Evolutionary conservation across 495 filamentous ascomycete species (phyloP), one percentile per base, ranked within the genome.

Genomic region (Physcia stellaris): DNA sequence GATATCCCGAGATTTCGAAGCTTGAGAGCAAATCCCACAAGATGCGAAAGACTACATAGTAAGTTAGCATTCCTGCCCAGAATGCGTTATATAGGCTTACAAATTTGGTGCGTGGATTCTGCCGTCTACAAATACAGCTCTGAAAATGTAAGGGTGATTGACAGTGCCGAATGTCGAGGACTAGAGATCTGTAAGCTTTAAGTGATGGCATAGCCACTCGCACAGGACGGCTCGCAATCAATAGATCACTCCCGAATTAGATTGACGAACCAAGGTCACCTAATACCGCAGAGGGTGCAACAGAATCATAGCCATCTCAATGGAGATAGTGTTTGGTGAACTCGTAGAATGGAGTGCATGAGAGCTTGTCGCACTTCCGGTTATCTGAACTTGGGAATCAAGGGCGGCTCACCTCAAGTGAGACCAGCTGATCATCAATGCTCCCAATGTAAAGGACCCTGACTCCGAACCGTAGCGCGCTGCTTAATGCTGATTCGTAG

Each of bases 341-440:
- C n/a, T n/a, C n/a, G n/a, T n/a, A n/a, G n/a, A n/a, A n/a, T n/a
- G n/a, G n/a, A n/a, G n/a, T n/a, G n/a, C n/a, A n/a, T n/a, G n/a
- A n/a, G n/a, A n/a, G n/a, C n/a, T n/a, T n/a, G n/a, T n/a, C n/a
- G n/a, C n/a, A n/a, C n/a, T n/a, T n/a, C n/a, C n/a, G n/a, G n/a
- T n/a, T n/a, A n/a, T n/a, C n/a, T n/a, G n/a, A n/a, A n/a, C n/a
- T n/a, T n/a, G n/a, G n/a, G n/a, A n/a, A n/a, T n/a, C n/a, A n/a
- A n/a, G n/a, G n/a, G n/a, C n/a, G n/a, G 50, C 60, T 52, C 54
- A 82, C 78, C 68, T 94, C 86, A 37, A 94, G 56, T 11, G 86
- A 88, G 21, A 98, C 87, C 10, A 98, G 66, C 58, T 98, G 90
- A 58, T 98, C 90, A 54, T 98, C 90, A 37, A 96, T 90, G 53